Base-by-base conservation (phyloP, 2,329 filamentous ascomycete genomes). In the Nemania sp. region DNA sequence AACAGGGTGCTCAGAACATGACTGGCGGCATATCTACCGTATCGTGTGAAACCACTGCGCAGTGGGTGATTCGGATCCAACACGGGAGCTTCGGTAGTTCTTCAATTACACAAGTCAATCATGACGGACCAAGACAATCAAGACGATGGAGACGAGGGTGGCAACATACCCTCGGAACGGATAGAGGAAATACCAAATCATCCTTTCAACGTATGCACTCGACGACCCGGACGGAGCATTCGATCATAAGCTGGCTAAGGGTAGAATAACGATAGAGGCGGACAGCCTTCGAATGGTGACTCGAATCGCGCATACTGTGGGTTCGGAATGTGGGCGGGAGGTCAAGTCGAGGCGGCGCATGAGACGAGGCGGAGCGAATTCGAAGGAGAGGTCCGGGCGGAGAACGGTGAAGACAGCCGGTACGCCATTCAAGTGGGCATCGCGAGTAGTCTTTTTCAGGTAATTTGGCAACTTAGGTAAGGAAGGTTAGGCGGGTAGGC, bases 161-260 rank as follows among this genome's bases (percentile, higher is more conserved):
- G 56, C 45, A 52, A 86, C 90, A 80, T 81, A 92, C 91, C 92
- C 90, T 86, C 92, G 87, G 73, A 94, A 84, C 77, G 91, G 91
- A 82, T 92, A 93, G 72, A 94, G 82, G 59, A 94, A 81, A 82
- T 92, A 93, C 90, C 90, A 93, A 81, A 93, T 90, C 90, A 93
- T 88, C 75, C 74, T 79, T 77, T 70, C 68, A 70, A 69, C 63
- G 53, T 49, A 62, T 64, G 59, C 51, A 62, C 57, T 70, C 67
- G 66, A 60, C 56, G 52, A 64, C 71, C 62, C 62, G 64, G 54
- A 38, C 45, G 20, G 41, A 61, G 54, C 65, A 55, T 53, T 53
- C 52, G 62, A 45, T 72, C 61, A 67, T 54, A 53, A 45, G 61
- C 32, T 38, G 62, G 61, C 20, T 20, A 52, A 60, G 45, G 59